Evolutionary conservation across 2,329 filamentous ascomycete genomes (phyloP).

Genomic region (Beauveria sp.): DNA sequence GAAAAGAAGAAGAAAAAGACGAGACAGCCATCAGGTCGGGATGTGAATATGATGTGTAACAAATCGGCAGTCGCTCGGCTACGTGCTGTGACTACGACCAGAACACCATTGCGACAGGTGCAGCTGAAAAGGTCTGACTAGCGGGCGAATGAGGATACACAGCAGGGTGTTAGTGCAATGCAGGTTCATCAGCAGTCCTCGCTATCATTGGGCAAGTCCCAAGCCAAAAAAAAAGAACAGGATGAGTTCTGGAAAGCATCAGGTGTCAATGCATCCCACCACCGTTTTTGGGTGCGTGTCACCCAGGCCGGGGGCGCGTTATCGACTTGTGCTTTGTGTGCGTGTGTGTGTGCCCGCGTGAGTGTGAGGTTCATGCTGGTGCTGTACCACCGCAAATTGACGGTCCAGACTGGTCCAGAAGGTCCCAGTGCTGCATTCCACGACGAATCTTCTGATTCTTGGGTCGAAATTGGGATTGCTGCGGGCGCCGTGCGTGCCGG

Average conservation of each 20-base stretch:
- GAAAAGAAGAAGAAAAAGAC: too few relatives aligned
- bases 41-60: too few relatives aligned
- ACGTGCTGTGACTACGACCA: too few relatives aligned
- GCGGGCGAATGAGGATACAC: neutral
- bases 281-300: neutral
- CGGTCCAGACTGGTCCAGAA: slow-evolving; percentile 1
- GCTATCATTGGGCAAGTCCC: neutral
- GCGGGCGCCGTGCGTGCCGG: neutral
- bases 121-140: neutral
- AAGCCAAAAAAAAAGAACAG: neutral
- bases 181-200: neutral
- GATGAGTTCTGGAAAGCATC: neutral
- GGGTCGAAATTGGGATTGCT: neutral
- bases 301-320: neutral
- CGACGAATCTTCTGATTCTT: neutral
- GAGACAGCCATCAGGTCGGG: too few relatives aligned
- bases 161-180: neutral
- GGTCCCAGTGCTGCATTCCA: neutral
- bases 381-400: too few relatives aligned
- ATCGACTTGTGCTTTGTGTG: neutral
- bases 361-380: too few relatives aligned
- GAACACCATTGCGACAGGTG: neutral
- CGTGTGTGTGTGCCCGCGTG: too few relatives aligned
- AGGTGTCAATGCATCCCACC: neutral
- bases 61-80: too few relatives aligned